phyloP scores from a whole-genome alignment of 202 grass and related monocot species.

The Bolboschoenoplectus hybrid region DNA sequence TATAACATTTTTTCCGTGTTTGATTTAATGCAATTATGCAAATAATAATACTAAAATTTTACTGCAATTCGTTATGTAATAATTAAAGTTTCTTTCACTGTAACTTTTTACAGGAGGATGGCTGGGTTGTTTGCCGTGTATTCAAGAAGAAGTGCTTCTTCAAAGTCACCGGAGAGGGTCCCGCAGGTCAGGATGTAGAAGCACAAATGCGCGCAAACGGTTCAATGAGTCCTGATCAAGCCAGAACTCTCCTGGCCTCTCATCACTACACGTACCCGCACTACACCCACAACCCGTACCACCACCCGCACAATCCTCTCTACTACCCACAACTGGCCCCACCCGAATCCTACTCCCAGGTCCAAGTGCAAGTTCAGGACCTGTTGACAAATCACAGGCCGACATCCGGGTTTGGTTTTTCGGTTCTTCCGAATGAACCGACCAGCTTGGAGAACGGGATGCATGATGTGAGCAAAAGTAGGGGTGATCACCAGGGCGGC shows the following conservation, averaged over 20 bases:
- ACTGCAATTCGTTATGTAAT: background rate
- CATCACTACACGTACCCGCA: slow-evolving; percentile 73
- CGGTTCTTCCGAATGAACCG: slow-evolving; percentile 61
- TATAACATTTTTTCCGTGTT: background rate
- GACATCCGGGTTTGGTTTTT: slow-evolving; percentile 57
- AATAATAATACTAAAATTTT: background rate
- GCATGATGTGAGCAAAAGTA: slow-evolving; percentile 47
- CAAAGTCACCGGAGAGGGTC: slow-evolving; percentile 61
- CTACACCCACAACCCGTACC: slow-evolving; percentile 50
- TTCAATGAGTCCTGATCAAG: slow-evolving; percentile 51
- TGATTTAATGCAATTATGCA: background rate
- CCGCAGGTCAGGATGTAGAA: slow-evolving; percentile 52
- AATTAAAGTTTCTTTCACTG: background rate
- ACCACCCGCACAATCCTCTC: slow-evolving; percentile 56
- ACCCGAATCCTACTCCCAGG: slow-evolving; percentile 64
- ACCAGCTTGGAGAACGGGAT: slow-evolving; percentile 50
- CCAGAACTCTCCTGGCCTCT: slow-evolving; percentile 41
- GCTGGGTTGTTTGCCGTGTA: slow-evolving; percentile 94
- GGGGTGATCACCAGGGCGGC: slow-evolving; percentile 49
- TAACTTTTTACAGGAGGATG: slow-evolving; percentile 64
- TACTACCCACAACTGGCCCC: slow-evolving; percentile 79
- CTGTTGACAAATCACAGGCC: slow-evolving; percentile 86
- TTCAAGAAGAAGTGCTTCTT: slow-evolving; percentile 99
- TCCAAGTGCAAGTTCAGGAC: slow-evolving; percentile 84
- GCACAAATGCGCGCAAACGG: slow-evolving; percentile 44